phyloP scores from a whole-genome alignment of 768 basidiomycete species.

The Lentinula guzmanii region DNA sequence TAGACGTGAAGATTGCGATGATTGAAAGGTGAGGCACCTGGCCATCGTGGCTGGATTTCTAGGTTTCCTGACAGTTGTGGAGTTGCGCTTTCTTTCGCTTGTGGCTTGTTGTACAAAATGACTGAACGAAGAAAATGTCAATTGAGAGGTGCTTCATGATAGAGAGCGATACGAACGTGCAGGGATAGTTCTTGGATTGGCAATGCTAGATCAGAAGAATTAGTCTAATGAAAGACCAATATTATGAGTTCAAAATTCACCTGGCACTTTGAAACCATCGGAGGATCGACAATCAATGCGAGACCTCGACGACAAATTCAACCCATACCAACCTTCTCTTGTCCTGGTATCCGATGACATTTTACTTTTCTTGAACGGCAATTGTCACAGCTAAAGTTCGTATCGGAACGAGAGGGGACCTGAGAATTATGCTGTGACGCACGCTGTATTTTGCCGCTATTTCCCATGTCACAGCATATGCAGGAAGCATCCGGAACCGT shows the following conservation, averaged over 20 bases:
- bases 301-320: slow-evolving; percentile 8
- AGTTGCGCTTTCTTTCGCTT: slow-evolving; percentile 72
- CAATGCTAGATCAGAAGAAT: slow-evolving; percentile 54
- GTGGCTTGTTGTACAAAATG: slow-evolving; percentile 82
- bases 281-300: background rate
- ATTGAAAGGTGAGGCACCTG: slow-evolving; percentile 31
- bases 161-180: slow-evolving; percentile 64
- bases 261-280: slow-evolving; percentile 48
- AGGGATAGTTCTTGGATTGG: slow-evolving; percentile 80
- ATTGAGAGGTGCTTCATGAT: slow-evolving; percentile 3
- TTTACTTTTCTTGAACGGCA: slow-evolving; percentile 91
- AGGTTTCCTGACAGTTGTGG: slow-evolving; percentile 53
- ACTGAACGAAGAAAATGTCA: slow-evolving; percentile 25
- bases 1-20: background rate
- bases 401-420: slow-evolving; percentile 34
- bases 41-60: slow-evolving; percentile 52
- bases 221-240: background rate
- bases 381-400: slow-evolving; percentile 91
- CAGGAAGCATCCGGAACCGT: background rate
- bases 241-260: slow-evolving; percentile 26
- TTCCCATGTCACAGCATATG: background rate
- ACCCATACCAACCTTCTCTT: slow-evolving; percentile 60
- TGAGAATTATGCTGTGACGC: background rate
- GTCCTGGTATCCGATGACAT: slow-evolving; percentile 75
- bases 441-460: background rate